Evolutionary conservation across 495 filamentous ascomycete species (phyloP).

Genomic region (Aspergillus biplanus): DNA sequence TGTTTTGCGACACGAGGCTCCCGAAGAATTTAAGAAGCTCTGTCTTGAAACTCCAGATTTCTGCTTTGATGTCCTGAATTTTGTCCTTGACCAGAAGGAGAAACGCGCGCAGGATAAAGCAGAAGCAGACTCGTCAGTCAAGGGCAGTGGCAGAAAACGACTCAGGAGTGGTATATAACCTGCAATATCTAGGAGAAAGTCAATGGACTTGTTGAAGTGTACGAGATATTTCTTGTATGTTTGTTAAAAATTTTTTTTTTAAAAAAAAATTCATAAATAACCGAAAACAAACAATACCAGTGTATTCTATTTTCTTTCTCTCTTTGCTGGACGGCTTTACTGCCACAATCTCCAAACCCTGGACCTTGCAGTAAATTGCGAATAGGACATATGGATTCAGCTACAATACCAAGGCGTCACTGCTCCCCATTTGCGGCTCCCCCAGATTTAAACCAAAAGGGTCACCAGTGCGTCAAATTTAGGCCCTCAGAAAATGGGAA

Average conservation of each 20-base stretch:
- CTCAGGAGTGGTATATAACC: constrained; percentile 35
- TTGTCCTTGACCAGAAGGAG: constrained; percentile 69
- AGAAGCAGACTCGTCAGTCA: constrained; percentile 34
- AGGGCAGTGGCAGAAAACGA: constrained; percentile 39
- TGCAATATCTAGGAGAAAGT: not conserved
- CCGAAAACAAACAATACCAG: no score
- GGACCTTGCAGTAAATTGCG: no score
- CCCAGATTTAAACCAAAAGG: no score
- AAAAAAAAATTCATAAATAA: not conserved
- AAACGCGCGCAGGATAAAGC: constrained; percentile 43
- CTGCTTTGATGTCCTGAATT: constrained; percentile 81
- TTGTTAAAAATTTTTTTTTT: not conserved
- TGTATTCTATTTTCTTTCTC: no score
- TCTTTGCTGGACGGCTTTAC: no score
- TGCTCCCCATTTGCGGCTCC: no score
- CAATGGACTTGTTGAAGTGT: not conserved
- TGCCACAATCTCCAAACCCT: no score
- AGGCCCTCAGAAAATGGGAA: no score
- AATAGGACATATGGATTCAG: no score
- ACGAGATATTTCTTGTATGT: not conserved
- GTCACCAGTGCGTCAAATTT: no score
- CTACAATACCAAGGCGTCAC: not conserved
- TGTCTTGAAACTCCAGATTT: constrained; percentile 92
- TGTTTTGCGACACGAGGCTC: constrained; percentile 79
- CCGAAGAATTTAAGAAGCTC: constrained; percentile 76